Evolutionary conservation across 345 rosid species (phyloP), one percentile per base, ranked within the genome.

Genomic region (Eucalyptus caleyi): DNA sequence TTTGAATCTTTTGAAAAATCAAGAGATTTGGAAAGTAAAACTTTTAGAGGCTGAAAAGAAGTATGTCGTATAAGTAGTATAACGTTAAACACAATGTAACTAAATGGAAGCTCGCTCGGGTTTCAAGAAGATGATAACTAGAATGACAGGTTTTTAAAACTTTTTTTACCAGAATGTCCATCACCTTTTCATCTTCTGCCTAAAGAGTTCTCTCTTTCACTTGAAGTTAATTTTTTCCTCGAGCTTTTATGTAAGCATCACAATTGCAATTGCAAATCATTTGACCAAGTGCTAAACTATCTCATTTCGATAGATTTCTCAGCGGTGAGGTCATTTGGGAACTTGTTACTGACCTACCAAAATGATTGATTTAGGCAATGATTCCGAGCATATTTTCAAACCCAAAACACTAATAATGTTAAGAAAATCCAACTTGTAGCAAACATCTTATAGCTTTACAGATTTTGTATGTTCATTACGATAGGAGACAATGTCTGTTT

Each of bases 1-100:
- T 7, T 53, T 53, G 89, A 96, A 93, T 93, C 96, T 98, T 90
- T 80, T 95, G 94, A 94, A 94, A 90, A 96, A 97, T 92, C 94
- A 95, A 89, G 97, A 95, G 92, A 93, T 97, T 90, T 96, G 98
- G 98, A 92, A 94, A 91, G 92, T 93, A 72, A 98, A 95, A 95
- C 89, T 96, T 53, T 77, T 53, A 77, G 96, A 93, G 88, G 91
- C 92, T 87, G 97, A 96, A 88, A 96, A 95, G 92, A 96, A 98
- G 97, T 97, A 97, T 40, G 65, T 30, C 50, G 42, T 16, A 34
- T 12, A 15, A 44, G 53, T 72, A 54, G 23, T 30, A 37, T 47
- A 72, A 30, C 34, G 18, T 16, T 62, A 50, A 21, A 11, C 67
- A 65, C 16, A 34, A 18, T n/a, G 6, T 62, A 26, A 45, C 69